Percentiles rank a stretch among this genome's conserved stretches.
Evolutionary conservation across 1,284 basidiomycete genomes (phyloP).

Genomic region (Inonotus hispidus): DNA sequence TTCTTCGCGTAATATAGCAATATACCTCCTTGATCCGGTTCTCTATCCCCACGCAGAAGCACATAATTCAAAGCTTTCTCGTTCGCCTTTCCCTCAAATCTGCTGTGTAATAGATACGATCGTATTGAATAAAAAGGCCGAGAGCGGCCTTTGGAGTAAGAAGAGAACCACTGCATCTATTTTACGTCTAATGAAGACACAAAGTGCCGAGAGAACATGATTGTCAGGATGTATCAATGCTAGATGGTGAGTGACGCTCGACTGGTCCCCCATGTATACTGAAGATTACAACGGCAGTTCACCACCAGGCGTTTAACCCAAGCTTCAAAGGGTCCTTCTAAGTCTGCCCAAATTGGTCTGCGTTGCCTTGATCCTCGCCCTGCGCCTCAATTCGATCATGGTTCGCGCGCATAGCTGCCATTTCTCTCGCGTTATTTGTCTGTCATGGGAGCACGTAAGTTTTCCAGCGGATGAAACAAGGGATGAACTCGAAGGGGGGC

Average conservation of each 20-base stretch:
- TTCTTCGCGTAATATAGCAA: too few species aligned
- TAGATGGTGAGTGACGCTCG: too few species aligned
- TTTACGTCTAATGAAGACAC: too few species aligned
- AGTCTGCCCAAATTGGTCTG: not conserved
- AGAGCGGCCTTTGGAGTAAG: too few species aligned
- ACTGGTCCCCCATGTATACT: too few species aligned
- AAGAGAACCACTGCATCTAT: too few species aligned
- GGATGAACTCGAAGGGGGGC: not conserved
- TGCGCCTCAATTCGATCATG: not conserved
- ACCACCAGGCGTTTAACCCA: not conserved
- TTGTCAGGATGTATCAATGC: too few species aligned
- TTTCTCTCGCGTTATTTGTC: not conserved
- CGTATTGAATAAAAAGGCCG: too few species aligned
- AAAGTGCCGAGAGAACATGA: too few species aligned
- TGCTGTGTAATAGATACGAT: too few species aligned
- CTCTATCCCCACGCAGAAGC: not conserved
- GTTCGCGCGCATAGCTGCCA: constrained; percentile 1
- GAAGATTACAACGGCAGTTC: not conserved
- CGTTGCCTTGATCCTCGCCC: not conserved
- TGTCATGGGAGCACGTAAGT: not conserved
- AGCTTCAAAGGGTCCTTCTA: not conserved
- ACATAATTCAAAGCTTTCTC: not conserved
- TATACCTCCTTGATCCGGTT: too few species aligned
- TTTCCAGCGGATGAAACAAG: not conserved
- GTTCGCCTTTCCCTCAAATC: too few species aligned